Conservation (phyloP, 805 yeast species). For the Pichia sporocuriosa region DNA sequence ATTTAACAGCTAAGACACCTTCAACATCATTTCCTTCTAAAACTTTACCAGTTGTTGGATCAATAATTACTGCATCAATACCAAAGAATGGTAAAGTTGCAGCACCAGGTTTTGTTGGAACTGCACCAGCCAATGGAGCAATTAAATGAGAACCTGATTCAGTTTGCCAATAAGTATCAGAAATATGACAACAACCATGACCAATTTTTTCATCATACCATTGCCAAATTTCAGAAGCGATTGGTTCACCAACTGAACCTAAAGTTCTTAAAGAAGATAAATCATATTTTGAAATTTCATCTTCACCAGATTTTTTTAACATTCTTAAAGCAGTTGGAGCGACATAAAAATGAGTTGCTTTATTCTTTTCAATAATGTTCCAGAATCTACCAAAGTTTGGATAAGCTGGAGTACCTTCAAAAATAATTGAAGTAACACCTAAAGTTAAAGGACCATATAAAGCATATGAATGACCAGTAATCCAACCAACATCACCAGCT, state of each 20-base stretch:
- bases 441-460: conserved; percentile 85
- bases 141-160: conserved; percentile 95
- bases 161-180: conserved; percentile 98
- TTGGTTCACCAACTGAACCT: conserved; percentile 98
- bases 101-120: conserved; percentile 95
- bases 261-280: conserved; percentile 81
- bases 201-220: conserved; percentile 96
- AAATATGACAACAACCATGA: conserved; percentile 78
- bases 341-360: conserved; percentile 92
- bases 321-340: conserved; percentile 97
- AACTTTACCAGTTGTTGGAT: conserved; percentile 87
- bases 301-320: conserved; percentile 77
- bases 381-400: conserved; percentile 94
- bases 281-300: conserved; percentile 72
- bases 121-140: conserved; percentile 90
- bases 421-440: conserved; percentile 89
- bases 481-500: conserved; percentile 99
- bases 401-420: conserved; percentile 97
- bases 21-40: conserved; percentile 84
- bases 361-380: conserved; percentile 89
- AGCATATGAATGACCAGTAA: conserved; percentile 95
- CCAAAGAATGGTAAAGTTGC: conserved; percentile 97
- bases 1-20: conserved; percentile 87
- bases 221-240: conserved; percentile 96
- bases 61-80: conserved; percentile 81